Conservation (phyloP, 2,329 filamentous ascomycete genomes). For the Fusarium agapanthi region DNA sequence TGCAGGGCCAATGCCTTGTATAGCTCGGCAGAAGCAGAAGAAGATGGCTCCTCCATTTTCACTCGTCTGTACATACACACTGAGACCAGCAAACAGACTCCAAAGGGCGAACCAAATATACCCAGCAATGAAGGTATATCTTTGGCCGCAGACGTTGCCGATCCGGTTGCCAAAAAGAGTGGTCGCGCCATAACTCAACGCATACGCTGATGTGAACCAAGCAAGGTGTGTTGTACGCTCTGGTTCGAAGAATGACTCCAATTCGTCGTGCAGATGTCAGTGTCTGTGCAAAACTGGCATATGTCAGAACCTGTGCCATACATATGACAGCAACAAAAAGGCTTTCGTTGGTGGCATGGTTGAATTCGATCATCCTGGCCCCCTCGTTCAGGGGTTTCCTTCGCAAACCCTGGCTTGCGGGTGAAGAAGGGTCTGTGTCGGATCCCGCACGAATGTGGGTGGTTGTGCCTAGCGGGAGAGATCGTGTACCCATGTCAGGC, state of each 20-base stretch:
- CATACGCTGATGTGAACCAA: constrained; percentile 40
- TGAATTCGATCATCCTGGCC: constrained; percentile 38
- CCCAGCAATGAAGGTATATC: constrained; percentile 32
- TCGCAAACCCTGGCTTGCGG: constrained; percentile 18
- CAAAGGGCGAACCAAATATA: constrained; percentile 41
- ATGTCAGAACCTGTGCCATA: constrained; percentile 37
- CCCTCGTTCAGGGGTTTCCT: constrained; percentile 38
- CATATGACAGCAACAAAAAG: constrained; percentile 39
- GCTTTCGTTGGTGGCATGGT: constrained; percentile 38
- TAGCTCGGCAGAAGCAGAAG: constrained; percentile 38
- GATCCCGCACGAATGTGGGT: constrained; percentile 35
- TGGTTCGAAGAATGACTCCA: constrained; percentile 34
- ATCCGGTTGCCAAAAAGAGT: constrained; percentile 37
- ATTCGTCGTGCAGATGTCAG: constrained; percentile 33
- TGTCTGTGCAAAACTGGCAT: constrained; percentile 39
- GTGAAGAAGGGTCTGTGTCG: constrained; percentile 19
- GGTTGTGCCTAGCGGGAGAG: constrained; percentile 26
- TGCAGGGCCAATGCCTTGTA: constrained; percentile 40
- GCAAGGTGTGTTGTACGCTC: constrained; percentile 33
- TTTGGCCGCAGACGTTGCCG: constrained; percentile 37
- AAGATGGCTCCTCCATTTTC: constrained; percentile 21
- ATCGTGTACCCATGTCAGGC: constrained; percentile 28
- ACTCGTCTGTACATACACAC: constrained; percentile 24
- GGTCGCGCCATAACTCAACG: constrained; percentile 32
- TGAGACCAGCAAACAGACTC: constrained; percentile 38